Evolutionary conservation across 805 yeast species (phyloP).

Genomic region (Nakazawaea sp.): DNA sequence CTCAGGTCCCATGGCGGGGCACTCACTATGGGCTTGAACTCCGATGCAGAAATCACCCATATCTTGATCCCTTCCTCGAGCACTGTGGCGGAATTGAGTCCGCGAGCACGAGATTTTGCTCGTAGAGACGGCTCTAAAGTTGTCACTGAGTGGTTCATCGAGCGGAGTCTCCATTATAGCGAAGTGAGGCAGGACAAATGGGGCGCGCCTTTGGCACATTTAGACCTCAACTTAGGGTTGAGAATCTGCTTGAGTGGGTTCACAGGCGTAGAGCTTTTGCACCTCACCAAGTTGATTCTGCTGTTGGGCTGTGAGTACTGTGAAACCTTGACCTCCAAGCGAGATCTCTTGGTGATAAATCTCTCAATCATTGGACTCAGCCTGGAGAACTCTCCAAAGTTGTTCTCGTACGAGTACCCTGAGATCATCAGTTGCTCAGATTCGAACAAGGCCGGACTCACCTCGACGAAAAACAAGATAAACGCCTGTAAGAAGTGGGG

Average conservation of each 20-base stretch:
- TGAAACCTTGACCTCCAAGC: constrained; percentile 38
- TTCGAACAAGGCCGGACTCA: constrained; percentile 21
- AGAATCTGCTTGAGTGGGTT: constrained; percentile 49
- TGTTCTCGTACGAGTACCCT: constrained; percentile 29
- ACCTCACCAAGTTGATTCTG: constrained; percentile 55
- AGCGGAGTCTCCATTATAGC: constrained; percentile 59
- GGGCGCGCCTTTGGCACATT: constrained; percentile 44
- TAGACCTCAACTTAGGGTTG: constrained; percentile 17
- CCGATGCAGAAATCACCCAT: constrained; percentile 7
- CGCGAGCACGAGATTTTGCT: constrained; percentile 10
- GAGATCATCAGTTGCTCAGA: constrained; percentile 15
- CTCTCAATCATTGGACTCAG: constrained; percentile 37
- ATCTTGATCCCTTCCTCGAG: constrained; percentile 20
- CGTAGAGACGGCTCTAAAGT: constrained; percentile 21
- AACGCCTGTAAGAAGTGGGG: constrained; percentile 51
- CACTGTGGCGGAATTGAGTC: constrained; percentile 12
- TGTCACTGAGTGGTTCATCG: constrained; percentile 78
- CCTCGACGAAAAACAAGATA: constrained; percentile 46
- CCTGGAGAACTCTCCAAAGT: constrained; percentile 30
- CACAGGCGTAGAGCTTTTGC: constrained; percentile 69
- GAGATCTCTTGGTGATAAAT: constrained; percentile 55
- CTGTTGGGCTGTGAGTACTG: constrained; percentile 45
- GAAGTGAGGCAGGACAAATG: constrained; percentile 47
- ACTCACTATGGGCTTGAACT: constrained; percentile 9
- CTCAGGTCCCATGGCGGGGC: constrained; percentile 41